These are phyloP conservation scores for Penicillium canescens DNA, from an alignment of 495 filamentous ascomycete genomes.

Conservation along the genomic window DNA sequence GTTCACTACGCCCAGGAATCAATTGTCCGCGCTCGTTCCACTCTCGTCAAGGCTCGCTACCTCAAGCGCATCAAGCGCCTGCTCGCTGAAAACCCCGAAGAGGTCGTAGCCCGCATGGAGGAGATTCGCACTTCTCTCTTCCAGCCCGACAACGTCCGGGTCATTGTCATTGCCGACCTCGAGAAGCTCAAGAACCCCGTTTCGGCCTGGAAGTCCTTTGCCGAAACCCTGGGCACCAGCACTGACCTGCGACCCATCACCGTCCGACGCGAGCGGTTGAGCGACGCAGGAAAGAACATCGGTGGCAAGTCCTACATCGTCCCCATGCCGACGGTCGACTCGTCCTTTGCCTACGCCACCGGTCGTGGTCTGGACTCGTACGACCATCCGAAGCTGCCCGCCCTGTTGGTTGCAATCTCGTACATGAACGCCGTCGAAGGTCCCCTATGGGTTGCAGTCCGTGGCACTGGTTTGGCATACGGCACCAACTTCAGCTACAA, in stretches of 20 bases:
- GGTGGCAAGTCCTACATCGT: slow-evolving; percentile 77
- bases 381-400: slow-evolving; percentile 74
- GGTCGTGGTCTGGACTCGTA: slow-evolving; percentile 72
- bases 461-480: slow-evolving; percentile 90
- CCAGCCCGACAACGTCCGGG: slow-evolving; percentile 78
- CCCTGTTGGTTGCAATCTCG: slow-evolving; percentile 79
- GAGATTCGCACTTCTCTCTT: slow-evolving; percentile 72
- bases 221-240: slow-evolving; percentile 43
- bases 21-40: slow-evolving; percentile 72
- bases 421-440: slow-evolving; percentile 95
- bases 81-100: slow-evolving; percentile 68
- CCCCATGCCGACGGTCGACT: slow-evolving; percentile 90
- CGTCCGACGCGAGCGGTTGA: slow-evolving; percentile 61
- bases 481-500: slow-evolving; percentile 74
- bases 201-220: slow-evolving; percentile 76
- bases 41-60: slow-evolving; percentile 85
- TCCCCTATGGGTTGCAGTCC: slow-evolving; percentile 88
- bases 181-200: slow-evolving; percentile 76
- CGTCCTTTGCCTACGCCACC: slow-evolving; percentile 80
- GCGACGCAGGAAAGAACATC: slow-evolving; percentile 66
- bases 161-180: slow-evolving; percentile 81
- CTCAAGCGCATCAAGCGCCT: slow-evolving; percentile 79
- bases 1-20: slow-evolving; percentile 74
- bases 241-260: slow-evolving; percentile 60
- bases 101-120: slow-evolving; percentile 73